These are phyloP conservation scores for Suillus subaureus DNA, from an alignment of 768 basidiomycete species.

Conservation along the genomic window DNA sequence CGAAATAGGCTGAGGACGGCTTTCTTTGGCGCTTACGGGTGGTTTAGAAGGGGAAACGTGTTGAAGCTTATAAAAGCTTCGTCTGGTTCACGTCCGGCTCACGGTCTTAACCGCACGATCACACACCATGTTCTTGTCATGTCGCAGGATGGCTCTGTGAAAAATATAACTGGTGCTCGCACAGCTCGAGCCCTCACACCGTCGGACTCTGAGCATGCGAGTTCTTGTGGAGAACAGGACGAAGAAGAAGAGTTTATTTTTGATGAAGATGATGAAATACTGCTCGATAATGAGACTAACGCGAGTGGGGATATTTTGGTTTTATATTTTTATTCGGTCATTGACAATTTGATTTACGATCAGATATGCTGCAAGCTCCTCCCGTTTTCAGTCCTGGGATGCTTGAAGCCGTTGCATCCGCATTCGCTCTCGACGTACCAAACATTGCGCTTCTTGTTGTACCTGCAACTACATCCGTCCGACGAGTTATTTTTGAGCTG, in stretches of 20 bases:
- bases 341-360: slow-evolving; percentile 14
- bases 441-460: slow-evolving; percentile 67
- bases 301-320: slow-evolving; percentile 19
- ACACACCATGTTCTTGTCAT: slow-evolving; percentile 65
- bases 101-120: slow-evolving; percentile 30
- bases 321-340: not conserved
- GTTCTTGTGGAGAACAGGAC: not conserved
- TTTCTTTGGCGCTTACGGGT: slow-evolving; percentile 57
- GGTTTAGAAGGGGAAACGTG: slow-evolving; percentile 51
- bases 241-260: slow-evolving; percentile 23
- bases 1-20: slow-evolving; percentile 42
- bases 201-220: not conserved
- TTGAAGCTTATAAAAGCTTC: slow-evolving; percentile 27
- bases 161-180: slow-evolving; percentile 55
- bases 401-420: slow-evolving; percentile 69
- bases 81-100: slow-evolving; percentile 29
- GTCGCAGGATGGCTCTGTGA: slow-evolving; percentile 49
- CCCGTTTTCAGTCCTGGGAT: slow-evolving; percentile 57
- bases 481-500: slow-evolving; percentile 65
- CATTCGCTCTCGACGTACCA: slow-evolving; percentile 75
- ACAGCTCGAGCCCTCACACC: slow-evolving; percentile 10
- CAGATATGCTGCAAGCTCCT: slow-evolving; percentile 48
- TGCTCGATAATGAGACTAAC: slow-evolving; percentile 23
- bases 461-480: slow-evolving; percentile 60
- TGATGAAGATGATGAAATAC: slow-evolving; percentile 24